These are phyloP conservation scores for Celoporthe dispersa DNA, from an alignment of 2,329 filamentous ascomycete genomes.

Conservation along the genomic window DNA sequence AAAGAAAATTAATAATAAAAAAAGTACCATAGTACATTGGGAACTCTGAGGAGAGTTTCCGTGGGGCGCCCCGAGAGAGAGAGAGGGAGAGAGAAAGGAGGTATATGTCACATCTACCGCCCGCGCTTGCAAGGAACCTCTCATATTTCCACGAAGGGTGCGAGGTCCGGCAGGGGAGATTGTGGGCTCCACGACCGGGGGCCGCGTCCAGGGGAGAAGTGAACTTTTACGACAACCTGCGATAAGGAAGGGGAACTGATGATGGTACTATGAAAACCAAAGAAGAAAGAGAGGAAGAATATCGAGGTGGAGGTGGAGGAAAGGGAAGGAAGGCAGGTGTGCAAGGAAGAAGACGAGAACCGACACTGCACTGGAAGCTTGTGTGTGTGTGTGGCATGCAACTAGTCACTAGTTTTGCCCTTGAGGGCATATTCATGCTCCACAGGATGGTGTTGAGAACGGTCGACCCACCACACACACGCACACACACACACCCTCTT, in stretches of 20 bases:
- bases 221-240: neutral
- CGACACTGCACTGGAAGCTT: neutral
- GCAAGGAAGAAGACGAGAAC: neutral
- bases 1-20: neutral
- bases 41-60: neutral
- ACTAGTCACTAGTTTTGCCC: neutral
- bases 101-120: neutral
- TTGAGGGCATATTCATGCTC: neutral
- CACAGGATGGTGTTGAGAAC: neutral
- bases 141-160: neutral
- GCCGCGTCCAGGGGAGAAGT: neutral
- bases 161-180: neutral
- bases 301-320: no score
- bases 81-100: neutral
- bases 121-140: neutral
- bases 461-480: neutral
- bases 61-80: neutral
- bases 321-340: neutral
- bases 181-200: neutral
- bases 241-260: neutral
- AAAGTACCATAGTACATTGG: neutral
- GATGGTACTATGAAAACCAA: neutral
- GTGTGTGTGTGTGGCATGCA: neutral
- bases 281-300: neutral
- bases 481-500: no score